Percentiles rank a stretch among this genome's conserved stretches.
These are phyloP conservation scores for Geotrichum reessii DNA, from an alignment of 1,139 yeast species.

Conservation along the genomic window DNA sequence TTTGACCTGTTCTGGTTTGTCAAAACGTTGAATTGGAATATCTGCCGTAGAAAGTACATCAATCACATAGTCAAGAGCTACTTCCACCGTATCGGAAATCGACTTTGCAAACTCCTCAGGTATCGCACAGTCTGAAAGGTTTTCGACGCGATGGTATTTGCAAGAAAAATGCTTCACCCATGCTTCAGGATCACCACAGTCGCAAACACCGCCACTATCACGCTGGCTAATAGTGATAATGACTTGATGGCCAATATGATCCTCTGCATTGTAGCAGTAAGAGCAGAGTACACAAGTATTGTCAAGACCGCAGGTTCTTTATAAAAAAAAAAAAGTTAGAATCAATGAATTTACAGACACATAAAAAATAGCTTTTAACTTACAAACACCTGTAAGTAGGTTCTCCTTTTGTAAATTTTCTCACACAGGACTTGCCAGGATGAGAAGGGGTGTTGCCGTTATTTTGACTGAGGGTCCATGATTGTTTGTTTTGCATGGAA, in stretches of 20 bases:
- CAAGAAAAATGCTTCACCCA: conserved; percentile 60
- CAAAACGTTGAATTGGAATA: conserved; percentile 37
- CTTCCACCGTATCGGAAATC: conserved; percentile 43
- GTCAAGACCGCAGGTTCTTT: conserved; percentile 68
- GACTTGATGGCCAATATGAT: conserved; percentile 72
- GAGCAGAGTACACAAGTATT: conserved; percentile 85
- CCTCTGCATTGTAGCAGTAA: conserved; percentile 63
- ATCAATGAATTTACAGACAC: not conserved
- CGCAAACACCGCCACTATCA: conserved; percentile 91
- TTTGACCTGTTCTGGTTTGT: conserved; percentile 25
- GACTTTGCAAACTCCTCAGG: conserved; percentile 31
- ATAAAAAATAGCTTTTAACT: conserved; percentile 17
- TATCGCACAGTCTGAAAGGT: conserved; percentile 24
- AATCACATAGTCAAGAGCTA: conserved; percentile 63
- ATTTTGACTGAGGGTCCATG: conserved; percentile 26
- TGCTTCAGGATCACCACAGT: conserved; percentile 87
- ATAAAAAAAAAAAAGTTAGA: not conserved
- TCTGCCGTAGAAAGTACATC: conserved; percentile 55
- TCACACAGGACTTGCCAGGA: conserved; percentile 68
- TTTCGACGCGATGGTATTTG: conserved; percentile 32
- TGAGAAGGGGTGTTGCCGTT: conserved; percentile 40
- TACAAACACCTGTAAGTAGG: conserved; percentile 70
- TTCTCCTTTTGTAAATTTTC: conserved; percentile 75
- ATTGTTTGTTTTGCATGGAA: not conserved
- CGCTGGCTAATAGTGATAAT: conserved; percentile 66